A percentile compares a stretch with the other conserved stretches of the same genome.
phyloP scores from a whole-genome alignment of 2,329 filamentous ascomycete genomes.

The Hypoxylon sp. region DNA sequence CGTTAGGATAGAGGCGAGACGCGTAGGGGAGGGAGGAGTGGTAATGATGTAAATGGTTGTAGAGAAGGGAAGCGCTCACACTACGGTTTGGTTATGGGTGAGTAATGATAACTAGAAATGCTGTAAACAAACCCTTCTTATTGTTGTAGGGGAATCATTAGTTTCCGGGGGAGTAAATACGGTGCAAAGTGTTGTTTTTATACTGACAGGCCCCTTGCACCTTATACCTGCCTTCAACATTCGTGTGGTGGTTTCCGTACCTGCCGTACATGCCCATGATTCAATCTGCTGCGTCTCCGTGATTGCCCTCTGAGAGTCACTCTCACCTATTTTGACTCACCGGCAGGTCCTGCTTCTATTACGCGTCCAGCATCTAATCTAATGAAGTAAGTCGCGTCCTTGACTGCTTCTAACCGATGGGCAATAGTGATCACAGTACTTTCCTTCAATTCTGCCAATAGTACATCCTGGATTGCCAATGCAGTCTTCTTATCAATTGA shows the following conservation, averaged over 20 bases:
- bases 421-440: slow-evolving; percentile 76
- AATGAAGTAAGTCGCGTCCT: slow-evolving; percentile 68
- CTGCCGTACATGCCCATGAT: not conserved
- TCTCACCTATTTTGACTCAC: slow-evolving; percentile 1
- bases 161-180: not conserved
- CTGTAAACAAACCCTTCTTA: not conserved
- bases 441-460: slow-evolving; percentile 65
- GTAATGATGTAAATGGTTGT: not conserved
- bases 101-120: not conserved
- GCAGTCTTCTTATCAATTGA: slow-evolving; percentile 73
- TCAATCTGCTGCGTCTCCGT: slow-evolving; percentile 19
- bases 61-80: not conserved
- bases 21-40: not conserved
- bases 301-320: not conserved
- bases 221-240: not conserved
- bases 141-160: not conserved
- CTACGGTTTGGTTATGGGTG: not conserved
- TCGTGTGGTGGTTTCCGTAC: no score
- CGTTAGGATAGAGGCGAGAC: not conserved
- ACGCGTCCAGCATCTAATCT: slow-evolving; percentile 66
- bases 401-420: slow-evolving; percentile 73
- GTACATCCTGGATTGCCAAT: slow-evolving; percentile 67
- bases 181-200: not conserved
- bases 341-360: slow-evolving; percentile 61
- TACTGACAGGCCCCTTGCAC: not conserved